These are phyloP conservation scores for Kodamaea suecica DNA, from an alignment of 1,139 yeast genomes.

Conservation along the genomic window DNA sequence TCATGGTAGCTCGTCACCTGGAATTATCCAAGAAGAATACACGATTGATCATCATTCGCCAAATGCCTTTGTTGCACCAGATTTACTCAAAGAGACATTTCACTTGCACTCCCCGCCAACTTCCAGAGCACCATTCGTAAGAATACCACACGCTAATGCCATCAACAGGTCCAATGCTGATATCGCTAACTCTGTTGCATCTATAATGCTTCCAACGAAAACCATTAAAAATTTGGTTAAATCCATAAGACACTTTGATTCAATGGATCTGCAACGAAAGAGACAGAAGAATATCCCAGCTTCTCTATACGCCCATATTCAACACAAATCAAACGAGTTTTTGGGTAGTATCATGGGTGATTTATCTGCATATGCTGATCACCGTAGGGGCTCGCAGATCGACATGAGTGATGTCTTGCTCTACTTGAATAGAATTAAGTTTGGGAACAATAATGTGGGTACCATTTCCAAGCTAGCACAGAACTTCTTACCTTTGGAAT, in stretches of 20 bases:
- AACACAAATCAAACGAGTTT: slow-evolving; percentile 15
- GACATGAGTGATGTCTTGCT: slow-evolving; percentile 35
- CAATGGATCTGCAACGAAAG: slow-evolving; percentile 4
- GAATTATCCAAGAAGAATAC: slow-evolving; percentile 21
- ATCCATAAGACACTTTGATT: slow-evolving; percentile 9
- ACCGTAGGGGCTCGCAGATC: slow-evolving; percentile 26
- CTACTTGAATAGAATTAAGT: slow-evolving; percentile 33
- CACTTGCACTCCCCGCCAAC: neutral
- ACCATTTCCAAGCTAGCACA: slow-evolving; percentile 34
- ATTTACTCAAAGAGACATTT: neutral
- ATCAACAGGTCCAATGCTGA: neutral
- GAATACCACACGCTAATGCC: neutral
- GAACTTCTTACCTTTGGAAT: slow-evolving; percentile 37
- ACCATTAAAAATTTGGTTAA: slow-evolving; percentile 13
- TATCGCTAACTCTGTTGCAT: too few relatives aligned
- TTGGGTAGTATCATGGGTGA: slow-evolving; percentile 17
- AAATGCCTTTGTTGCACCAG: slow-evolving; percentile 4
- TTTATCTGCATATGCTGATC: slow-evolving; percentile 21
- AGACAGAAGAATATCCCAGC: slow-evolving; percentile 8
- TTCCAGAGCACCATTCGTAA: neutral
- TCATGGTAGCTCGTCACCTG: slow-evolving; percentile 7
- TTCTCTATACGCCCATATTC: slow-evolving; percentile 12
- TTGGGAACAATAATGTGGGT: slow-evolving; percentile 22
- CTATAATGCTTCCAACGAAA: slow-evolving; percentile 10
- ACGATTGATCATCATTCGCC: slow-evolving; percentile 14